phyloP scores from a whole-genome alignment of 2,329 filamentous ascomycete genomes.

The Fusarium sp. region DNA sequence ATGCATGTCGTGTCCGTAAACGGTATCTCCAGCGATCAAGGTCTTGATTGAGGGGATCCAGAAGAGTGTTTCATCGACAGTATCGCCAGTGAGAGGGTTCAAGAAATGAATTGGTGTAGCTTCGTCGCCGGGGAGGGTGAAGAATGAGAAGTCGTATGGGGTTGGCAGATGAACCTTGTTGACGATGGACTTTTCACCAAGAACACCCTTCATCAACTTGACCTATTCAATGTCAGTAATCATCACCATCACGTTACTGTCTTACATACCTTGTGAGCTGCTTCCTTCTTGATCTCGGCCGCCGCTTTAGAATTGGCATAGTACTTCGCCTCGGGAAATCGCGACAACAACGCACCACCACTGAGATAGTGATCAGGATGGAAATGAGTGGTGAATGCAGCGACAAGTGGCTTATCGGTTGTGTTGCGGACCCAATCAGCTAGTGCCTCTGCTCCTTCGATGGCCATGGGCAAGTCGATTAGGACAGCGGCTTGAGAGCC shows the following conservation, averaged over 20 bases:
- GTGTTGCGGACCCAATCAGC: not conserved
- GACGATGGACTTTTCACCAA: not conserved
- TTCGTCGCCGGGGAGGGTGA: not conserved
- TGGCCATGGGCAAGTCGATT: not conserved
- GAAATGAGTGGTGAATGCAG: not conserved
- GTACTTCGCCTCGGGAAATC: not conserved
- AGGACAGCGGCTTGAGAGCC: not conserved
- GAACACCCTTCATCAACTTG: not conserved
- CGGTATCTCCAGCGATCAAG: not conserved
- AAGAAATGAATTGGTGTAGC: not conserved
- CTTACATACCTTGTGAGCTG: not conserved
- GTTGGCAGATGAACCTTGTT: not conserved
- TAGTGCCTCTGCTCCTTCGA: not conserved
- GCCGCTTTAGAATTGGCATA: not conserved
- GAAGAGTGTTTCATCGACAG: not conserved
- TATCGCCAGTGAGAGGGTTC: not conserved
- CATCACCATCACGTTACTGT: fast-evolving
- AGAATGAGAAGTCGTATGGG: not conserved
- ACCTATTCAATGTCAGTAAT: not conserved
- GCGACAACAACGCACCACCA: not conserved
- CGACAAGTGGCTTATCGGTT: not conserved
- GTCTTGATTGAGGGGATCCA: not conserved
- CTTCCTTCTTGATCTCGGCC: not conserved
- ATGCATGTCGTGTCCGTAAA: not conserved
- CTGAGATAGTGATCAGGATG: not conserved